A percentile compares a stretch with the other conserved stretches of the same genome.
Evolutionary conservation across 257 asterid species (phyloP).

Genomic region (Fraxinus quadrangulata): DNA sequence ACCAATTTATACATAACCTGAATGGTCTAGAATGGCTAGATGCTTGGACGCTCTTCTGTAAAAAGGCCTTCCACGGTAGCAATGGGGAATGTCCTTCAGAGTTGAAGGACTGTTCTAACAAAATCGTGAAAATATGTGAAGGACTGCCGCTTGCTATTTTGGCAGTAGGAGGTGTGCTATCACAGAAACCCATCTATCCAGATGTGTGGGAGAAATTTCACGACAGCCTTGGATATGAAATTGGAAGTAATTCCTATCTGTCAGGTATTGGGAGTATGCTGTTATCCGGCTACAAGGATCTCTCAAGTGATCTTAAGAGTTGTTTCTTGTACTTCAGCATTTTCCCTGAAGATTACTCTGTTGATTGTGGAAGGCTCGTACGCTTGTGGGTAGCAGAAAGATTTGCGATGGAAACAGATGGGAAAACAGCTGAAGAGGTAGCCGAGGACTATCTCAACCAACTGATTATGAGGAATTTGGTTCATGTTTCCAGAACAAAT

Average conservation of each 20-base stretch:
- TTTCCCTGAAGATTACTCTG: conserved; percentile 32
- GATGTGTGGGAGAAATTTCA: conserved; percentile 28
- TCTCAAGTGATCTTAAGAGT: conserved; percentile 34
- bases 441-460: conserved; percentile 29
- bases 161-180: conserved; percentile 36
- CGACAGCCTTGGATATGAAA: conserved; percentile 23
- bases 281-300: conserved; percentile 33
- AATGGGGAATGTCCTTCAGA: conserved; percentile 27
- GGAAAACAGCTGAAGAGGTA: conserved; percentile 27
- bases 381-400: conserved; percentile 47
- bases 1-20: not conserved
- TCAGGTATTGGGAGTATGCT: conserved; percentile 8
- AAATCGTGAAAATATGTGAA: conserved; percentile 25
- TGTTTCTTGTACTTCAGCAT: conserved; percentile 35
- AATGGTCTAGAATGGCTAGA: conserved; percentile 3
- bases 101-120: conserved; percentile 20
- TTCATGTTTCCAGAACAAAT: conserved; percentile 20
- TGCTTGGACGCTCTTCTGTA: conserved; percentile 39
- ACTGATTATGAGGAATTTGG: conserved; percentile 30
- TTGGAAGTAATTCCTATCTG: conserved; percentile 4
- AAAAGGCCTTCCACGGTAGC: conserved; percentile 36
- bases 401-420: conserved; percentile 27
- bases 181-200: conserved; percentile 19
- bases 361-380: conserved; percentile 28
- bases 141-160: conserved; percentile 40